Base-by-base conservation (phyloP, 208 protist genomes). In the Leishmania mexicana region DNA sequence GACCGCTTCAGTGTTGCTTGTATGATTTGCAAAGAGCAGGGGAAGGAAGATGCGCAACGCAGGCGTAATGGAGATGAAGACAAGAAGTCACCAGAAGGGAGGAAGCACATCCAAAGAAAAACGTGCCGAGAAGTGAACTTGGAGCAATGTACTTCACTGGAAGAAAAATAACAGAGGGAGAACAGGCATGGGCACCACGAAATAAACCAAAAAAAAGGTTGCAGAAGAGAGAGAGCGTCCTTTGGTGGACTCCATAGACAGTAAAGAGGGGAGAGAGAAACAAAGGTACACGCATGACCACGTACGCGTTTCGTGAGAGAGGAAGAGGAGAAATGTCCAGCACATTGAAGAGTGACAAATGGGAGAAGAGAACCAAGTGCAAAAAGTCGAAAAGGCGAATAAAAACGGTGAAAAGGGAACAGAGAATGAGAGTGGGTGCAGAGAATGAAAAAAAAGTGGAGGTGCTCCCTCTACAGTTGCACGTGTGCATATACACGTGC, bases 371-470 rank as follows among this genome's bases (percentile, higher is more conserved):
- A 53, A 68, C 62, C 19, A 40, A 24, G 31, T 21, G 15, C 31
- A 40, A 3, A 21, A 64, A 35, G 58, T 64, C 31, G 17, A 68
- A 68, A 11, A 24, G n/a, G 58, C 15, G 11, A 64, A 31, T 28
- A 11, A 10, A 64, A 31, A 31, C n/a, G n/a, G 10, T 64, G n/a
- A 31, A 64, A 35, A 13, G 10, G 1, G 10, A 28, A 74, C 38
- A 35, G 28, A 54, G 62, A 80, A 80, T 62, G 53, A 58, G 71
- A 57, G 75, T 49, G 42, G 35, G n/a, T 60, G 40, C 42, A 49
- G 42, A 71, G 53, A 45, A 11, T 38, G 45, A 35, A 51, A 68
- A 38, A 58, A 67, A 79, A 60, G 42, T 57, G 64, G 5, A 65
- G 62, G 13, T 4, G 31, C 11, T 40, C 31, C 31, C 13, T 40